A percentile compares a stretch with the other conserved stretches of the same genome.
Conservation (phyloP, 2,329 filamentous ascomycete species). For the Coniochaeta sp. region DNA sequence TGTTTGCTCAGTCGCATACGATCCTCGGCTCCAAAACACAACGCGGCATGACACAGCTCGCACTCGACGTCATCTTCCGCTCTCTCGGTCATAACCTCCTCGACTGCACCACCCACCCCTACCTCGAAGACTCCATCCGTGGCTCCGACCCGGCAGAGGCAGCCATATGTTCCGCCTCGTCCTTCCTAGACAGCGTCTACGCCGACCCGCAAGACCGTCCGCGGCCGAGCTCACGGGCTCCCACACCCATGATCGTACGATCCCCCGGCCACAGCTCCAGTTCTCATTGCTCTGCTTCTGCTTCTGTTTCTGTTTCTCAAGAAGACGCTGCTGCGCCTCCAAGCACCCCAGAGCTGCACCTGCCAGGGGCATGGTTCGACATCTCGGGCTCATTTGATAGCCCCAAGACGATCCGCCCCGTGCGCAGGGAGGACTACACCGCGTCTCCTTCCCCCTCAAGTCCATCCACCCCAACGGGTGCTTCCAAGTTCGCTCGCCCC, state of each 20-base stretch:
- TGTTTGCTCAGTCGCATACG: conserved; percentile 73
- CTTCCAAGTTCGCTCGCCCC: background rate
- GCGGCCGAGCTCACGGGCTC: conserved; percentile 56
- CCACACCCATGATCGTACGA: conserved; percentile 64
- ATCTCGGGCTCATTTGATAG: conserved; percentile 16
- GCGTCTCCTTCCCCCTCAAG: background rate
- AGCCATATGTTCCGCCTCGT: conserved; percentile 62
- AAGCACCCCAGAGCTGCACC: background rate
- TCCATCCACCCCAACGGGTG: conserved; percentile 8
- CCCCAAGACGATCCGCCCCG: conserved; percentile 37
- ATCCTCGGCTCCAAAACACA: conserved; percentile 84
- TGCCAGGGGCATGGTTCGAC: conserved; percentile 1
- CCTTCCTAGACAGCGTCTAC: conserved; percentile 75
- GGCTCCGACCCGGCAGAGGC: conserved; percentile 77
- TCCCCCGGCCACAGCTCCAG: too few species aligned
- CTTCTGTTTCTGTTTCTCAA: conserved; percentile 19
- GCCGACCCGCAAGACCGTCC: conserved; percentile 49
- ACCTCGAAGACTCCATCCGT: conserved; percentile 66
- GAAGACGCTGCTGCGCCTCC: too few species aligned
- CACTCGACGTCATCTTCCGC: conserved; percentile 82
- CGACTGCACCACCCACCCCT: conserved; percentile 48
- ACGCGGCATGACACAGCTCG: conserved; percentile 84
- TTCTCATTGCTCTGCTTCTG: too few species aligned
- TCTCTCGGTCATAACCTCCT: conserved; percentile 69
- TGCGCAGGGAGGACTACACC: conserved; percentile 23